phyloP scores from a whole-genome alignment of 1,139 yeast species.

The Hanseniaspora uvarum region DNA sequence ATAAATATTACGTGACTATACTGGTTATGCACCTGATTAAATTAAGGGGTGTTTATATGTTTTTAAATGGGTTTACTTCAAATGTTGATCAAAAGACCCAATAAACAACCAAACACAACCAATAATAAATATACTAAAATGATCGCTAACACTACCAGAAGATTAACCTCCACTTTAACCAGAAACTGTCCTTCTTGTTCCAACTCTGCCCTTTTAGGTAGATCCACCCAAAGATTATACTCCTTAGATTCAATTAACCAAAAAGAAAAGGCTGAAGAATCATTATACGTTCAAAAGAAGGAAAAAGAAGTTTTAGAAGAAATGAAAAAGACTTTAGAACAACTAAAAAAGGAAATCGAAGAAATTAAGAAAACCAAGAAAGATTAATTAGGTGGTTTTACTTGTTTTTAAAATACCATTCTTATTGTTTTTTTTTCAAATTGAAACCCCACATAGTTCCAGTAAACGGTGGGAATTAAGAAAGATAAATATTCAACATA shows the following conservation, averaged over 20 bases:
- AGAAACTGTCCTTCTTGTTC: conserved; percentile 31
- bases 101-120: no score
- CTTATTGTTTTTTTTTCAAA: neutral
- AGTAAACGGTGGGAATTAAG: neutral
- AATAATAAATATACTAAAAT: neutral
- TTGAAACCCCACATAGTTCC: no score
- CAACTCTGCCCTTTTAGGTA: conserved; percentile 1
- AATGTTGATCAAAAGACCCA: no score
- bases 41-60: no score
- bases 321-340: conserved; percentile 42
- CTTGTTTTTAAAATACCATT: neutral
- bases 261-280: conserved; percentile 66
- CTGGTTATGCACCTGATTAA: neutral
- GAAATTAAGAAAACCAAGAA: conserved; percentile 27
- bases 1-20: neutral
- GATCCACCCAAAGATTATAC: conserved; percentile 43
- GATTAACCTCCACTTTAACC: conserved; percentile 40
- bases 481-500: neutral
- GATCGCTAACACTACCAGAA: conserved; percentile 23
- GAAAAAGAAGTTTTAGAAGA: conserved; percentile 55
- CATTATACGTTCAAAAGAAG: conserved; percentile 48
- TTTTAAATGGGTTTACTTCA: no score
- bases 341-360: conserved; percentile 16
- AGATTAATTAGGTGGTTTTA: conserved; percentile 28
- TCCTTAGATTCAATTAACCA: conserved; percentile 47